Percentiles rank a stretch among this genome's conserved stretches.
These are phyloP conservation scores for Niebla homalea DNA, from an alignment of 495 filamentous ascomycete genomes.

Conservation along the genomic window DNA sequence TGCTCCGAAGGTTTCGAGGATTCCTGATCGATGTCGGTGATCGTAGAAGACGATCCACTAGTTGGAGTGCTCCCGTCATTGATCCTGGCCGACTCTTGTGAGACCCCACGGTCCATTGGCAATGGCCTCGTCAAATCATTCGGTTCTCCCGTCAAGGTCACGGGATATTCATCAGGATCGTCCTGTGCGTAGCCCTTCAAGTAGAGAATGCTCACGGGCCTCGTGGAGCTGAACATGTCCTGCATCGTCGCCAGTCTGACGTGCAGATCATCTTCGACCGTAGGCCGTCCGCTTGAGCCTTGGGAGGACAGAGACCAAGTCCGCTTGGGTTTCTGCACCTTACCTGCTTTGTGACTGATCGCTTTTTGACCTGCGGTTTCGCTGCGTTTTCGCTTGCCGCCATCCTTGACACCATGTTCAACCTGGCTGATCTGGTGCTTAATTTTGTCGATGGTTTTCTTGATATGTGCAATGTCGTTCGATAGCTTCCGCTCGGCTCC, in stretches of 20 bases:
- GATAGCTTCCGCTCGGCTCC: conserved; percentile 90
- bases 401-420: conserved; percentile 78
- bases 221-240: conserved; percentile 92
- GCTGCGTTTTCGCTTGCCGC: conserved; percentile 69
- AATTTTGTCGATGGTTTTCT: conserved; percentile 88
- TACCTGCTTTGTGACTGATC: conserved; percentile 46
- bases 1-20: not conserved
- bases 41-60: not conserved
- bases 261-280: conserved; percentile 79
- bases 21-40: not conserved
- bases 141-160: conserved; percentile 57
- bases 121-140: conserved; percentile 45
- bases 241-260: conserved; percentile 70
- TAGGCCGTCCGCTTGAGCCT: conserved; percentile 51
- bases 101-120: conserved; percentile 33
- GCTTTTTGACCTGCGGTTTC: conserved; percentile 38
- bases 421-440: conserved; percentile 81
- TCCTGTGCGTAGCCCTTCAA: conserved; percentile 73
- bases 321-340: conserved; percentile 77
- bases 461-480: conserved; percentile 85
- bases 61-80: conserved; percentile 12
- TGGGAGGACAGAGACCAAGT: conserved; percentile 94
- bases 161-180: conserved; percentile 80
- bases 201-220: conserved; percentile 71
- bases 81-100: conserved; percentile 45